Evolutionary conservation across 2,329 filamentous ascomycete genomes (phyloP).

Genomic region (Xylaria sp.): DNA sequence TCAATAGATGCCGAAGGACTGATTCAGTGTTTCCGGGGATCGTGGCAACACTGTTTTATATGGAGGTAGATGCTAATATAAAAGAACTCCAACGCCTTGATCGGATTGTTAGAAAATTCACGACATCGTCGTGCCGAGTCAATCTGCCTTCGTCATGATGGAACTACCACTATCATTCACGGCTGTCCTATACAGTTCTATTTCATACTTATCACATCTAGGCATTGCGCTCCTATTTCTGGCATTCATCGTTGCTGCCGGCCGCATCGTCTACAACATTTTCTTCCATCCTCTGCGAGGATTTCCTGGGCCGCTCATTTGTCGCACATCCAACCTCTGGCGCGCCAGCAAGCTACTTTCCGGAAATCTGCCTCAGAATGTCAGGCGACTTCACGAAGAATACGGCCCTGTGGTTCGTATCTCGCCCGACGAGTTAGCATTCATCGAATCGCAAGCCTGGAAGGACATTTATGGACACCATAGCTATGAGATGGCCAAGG

Average conservation of each 20-base stretch:
- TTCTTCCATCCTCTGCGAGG: constrained; percentile 34
- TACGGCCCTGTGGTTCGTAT: constrained; percentile 35
- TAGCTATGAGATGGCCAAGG: constrained; percentile 29
- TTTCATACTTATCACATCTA: constrained; percentile 9
- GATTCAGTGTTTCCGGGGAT: background rate
- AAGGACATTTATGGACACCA: constrained; percentile 35
- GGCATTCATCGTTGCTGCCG: constrained; percentile 5
- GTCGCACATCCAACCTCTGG: constrained; percentile 27
- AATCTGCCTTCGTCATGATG: constrained; percentile 10
- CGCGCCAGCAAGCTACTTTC: constrained; percentile 10
- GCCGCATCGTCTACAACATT: constrained; percentile 29
- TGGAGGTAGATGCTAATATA: background rate
- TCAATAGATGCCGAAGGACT: background rate
- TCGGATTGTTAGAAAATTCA: background rate
- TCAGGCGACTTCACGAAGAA: constrained; percentile 26
- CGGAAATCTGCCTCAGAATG: constrained; percentile 17
- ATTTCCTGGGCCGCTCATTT: constrained; percentile 29
- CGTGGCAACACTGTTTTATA: background rate
- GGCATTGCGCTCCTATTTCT: constrained; percentile 2
- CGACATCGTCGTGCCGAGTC: background rate
- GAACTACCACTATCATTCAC: background rate
- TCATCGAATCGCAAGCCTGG: constrained; percentile 30
- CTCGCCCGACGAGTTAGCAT: constrained; percentile 28
- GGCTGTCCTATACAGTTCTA: constrained; percentile 4
- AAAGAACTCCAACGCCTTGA: background rate